A percentile compares a stretch with the other conserved stretches of the same genome.
These are phyloP conservation scores for Nigrospora oryzae DNA, from an alignment of 2,329 filamentous ascomycete species.

Conservation along the genomic window DNA sequence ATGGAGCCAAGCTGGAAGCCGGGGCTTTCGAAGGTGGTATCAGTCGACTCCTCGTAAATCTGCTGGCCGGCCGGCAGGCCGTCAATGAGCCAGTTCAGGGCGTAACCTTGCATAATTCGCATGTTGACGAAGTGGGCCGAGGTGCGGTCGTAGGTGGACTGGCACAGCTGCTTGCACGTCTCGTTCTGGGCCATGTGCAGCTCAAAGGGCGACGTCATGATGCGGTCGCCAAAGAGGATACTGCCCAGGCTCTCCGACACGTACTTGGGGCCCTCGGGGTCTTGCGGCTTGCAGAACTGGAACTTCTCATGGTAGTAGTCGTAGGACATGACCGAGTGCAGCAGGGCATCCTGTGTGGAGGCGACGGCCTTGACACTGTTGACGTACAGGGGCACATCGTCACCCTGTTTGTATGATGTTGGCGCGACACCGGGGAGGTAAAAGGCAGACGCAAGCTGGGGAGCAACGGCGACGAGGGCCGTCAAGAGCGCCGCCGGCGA, in stretches of 20 bases:
- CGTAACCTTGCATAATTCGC: constrained; percentile 78
- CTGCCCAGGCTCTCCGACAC: constrained; percentile 87
- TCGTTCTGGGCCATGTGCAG: constrained; percentile 82
- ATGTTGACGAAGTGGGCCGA: constrained; percentile 73
- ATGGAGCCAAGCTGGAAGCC: constrained; percentile 72
- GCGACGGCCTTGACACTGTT: constrained; percentile 87
- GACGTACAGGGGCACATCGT: constrained; percentile 79
- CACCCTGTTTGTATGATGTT: constrained; percentile 76
- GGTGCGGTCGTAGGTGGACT: constrained; percentile 51
- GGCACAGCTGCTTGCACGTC: constrained; percentile 75
- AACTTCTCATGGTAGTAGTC: constrained; percentile 91
- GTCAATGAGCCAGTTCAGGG: constrained; percentile 92
- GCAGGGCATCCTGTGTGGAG: constrained; percentile 64
- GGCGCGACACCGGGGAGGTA: constrained; percentile 95
- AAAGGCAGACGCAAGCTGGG: constrained; percentile 62
- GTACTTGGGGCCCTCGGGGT: constrained; percentile 55
- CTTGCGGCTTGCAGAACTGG: constrained; percentile 76
- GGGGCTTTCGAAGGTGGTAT: constrained; percentile 78
- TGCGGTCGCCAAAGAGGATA: constrained; percentile 94
- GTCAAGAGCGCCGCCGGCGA: constrained; percentile 40
- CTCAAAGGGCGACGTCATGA: constrained; percentile 92
- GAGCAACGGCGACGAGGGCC: constrained; percentile 36
- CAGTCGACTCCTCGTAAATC: constrained; percentile 66
- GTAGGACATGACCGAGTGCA: constrained; percentile 90
- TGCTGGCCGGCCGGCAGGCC: constrained; percentile 85